phyloP scores from a whole-genome alignment of 1,139 yeast genomes.

The Yamadazyma trypodendri region DNA sequence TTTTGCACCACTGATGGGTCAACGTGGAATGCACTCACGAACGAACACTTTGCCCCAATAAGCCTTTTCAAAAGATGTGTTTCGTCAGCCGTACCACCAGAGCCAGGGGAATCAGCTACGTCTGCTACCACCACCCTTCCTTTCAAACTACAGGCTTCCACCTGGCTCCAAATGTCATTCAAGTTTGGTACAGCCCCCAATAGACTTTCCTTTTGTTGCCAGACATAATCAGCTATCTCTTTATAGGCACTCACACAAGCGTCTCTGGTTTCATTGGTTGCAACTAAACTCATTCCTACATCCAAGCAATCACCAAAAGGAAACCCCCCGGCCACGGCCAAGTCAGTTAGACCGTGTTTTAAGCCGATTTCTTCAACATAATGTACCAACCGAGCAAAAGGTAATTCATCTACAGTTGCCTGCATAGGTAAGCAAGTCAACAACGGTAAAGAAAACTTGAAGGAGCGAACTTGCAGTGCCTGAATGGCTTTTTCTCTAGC shows the following conservation, averaged over 20 bases:
- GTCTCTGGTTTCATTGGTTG: conserved; percentile 4
- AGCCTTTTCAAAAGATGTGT: conserved; percentile 8
- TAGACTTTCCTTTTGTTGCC: conserved; percentile 7
- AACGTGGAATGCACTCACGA: conserved; percentile 12
- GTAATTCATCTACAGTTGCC: conserved; percentile 8
- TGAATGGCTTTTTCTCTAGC: conserved; percentile 1
- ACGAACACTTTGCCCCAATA: conserved; percentile 2
- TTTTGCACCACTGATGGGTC: conserved; percentile 8
- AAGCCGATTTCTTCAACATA: conserved; percentile 4
- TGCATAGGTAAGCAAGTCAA: conserved; percentile 8
- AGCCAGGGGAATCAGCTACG: conserved; percentile 11
- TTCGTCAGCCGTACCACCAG: conserved; percentile 13
- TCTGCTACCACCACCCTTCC: conserved; percentile 11
- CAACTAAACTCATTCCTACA: conserved; percentile 9
- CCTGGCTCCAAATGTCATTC: conserved; percentile 4
- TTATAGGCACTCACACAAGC: conserved; percentile 8
- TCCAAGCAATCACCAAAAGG: conserved; percentile 12
- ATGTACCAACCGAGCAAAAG: conserved; percentile 4
- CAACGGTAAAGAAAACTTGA: conserved; percentile 7
- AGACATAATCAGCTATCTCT: conserved; percentile 7
- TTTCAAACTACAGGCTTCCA: conserved; percentile 3
- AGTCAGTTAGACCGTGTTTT: conserved; percentile 4
- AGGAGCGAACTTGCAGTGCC: background rate
- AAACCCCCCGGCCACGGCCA: conserved; percentile 10
- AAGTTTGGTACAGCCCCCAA: conserved; percentile 6